Evolutionary conservation across 2,329 filamentous ascomycete species (phyloP).

Genomic region (Camillea tinctor): DNA sequence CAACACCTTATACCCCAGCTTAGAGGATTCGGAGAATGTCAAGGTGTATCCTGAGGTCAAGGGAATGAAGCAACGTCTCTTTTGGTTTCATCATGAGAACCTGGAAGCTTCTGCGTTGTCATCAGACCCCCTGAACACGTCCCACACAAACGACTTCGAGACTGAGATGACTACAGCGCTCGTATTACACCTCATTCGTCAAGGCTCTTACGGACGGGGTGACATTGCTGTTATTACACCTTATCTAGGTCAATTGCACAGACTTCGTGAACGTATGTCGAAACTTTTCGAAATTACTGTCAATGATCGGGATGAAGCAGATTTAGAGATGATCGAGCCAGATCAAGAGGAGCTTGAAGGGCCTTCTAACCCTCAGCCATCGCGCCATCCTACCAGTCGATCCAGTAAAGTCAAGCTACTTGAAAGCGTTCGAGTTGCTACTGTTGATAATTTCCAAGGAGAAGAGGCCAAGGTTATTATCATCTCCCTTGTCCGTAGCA

Average conservation of each 20-base stretch:
- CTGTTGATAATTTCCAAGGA: conserved; percentile 74
- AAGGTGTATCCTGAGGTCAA: conserved; percentile 41
- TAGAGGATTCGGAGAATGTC: conserved; percentile 46
- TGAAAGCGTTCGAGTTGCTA: conserved; percentile 55
- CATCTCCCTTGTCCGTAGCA: conserved; percentile 70
- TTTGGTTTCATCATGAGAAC: conserved; percentile 57
- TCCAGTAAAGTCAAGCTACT: conserved; percentile 42
- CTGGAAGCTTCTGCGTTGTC: conserved; percentile 28
- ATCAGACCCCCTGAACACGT: conserved; percentile 35
- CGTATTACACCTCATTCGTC: conserved; percentile 62
- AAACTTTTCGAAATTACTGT: conserved; percentile 59
- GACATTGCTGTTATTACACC: conserved; percentile 72
- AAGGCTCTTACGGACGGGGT: conserved; percentile 56
- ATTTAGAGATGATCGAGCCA: conserved; percentile 43
- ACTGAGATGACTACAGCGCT: conserved; percentile 61
- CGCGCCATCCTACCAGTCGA: conserved; percentile 1
- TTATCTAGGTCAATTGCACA: conserved; percentile 57
- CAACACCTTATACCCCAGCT: conserved; percentile 49
- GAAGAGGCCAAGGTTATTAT: conserved; percentile 72
- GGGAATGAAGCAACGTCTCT: conserved; percentile 49
- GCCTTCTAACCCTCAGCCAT: neutral
- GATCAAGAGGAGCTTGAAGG: conserved; percentile 17
- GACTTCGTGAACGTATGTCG: conserved; percentile 45
- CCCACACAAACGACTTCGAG: conserved; percentile 58
- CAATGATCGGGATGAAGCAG: conserved; percentile 60